A percentile compares a stretch with the other conserved stretches of the same genome.
Conservation (phyloP, 2,329 filamentous ascomycete genomes). For the Colletotrichum sojae region DNA sequence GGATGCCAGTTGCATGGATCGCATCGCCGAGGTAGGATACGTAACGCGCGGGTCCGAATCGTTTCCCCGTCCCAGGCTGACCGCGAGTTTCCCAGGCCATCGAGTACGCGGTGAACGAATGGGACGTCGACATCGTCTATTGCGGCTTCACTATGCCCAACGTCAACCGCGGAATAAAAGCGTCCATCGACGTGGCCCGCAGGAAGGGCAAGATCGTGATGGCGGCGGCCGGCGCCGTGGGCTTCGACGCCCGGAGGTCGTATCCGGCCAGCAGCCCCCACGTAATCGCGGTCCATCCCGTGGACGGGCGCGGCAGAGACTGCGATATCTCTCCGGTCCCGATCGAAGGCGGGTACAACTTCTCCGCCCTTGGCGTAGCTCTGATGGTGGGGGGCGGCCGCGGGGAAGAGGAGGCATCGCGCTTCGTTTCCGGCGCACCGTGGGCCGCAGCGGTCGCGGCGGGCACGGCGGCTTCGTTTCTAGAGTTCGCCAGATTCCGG, state of each 20-base stretch:
- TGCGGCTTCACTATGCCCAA: neutral
- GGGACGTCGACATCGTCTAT: neutral
- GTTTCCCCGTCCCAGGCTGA: neutral
- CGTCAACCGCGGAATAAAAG: neutral
- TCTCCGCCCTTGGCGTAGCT: neutral
- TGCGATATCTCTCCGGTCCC: neutral
- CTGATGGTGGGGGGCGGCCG: neutral
- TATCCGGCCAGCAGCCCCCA: neutral
- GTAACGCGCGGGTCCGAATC: too few species aligned
- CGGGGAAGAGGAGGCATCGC: too few species aligned
- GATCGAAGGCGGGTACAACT: neutral
- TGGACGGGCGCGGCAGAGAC: neutral
- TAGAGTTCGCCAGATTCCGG: neutral
- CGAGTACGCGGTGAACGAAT: neutral
- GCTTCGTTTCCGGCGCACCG: neutral
- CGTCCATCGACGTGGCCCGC: neutral
- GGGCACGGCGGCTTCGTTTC: neutral
- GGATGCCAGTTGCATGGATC: neutral
- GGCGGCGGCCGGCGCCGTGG: too few species aligned
- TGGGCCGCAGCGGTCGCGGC: neutral
- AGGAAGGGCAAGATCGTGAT: neutral
- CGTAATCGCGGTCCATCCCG: neutral
- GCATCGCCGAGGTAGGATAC: neutral
- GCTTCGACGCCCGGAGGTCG: neutral
- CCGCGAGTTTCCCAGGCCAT: neutral